phyloP scores from a whole-genome alignment of 2,329 filamentous ascomycete species.

The Dactylellina sp. region DNA sequence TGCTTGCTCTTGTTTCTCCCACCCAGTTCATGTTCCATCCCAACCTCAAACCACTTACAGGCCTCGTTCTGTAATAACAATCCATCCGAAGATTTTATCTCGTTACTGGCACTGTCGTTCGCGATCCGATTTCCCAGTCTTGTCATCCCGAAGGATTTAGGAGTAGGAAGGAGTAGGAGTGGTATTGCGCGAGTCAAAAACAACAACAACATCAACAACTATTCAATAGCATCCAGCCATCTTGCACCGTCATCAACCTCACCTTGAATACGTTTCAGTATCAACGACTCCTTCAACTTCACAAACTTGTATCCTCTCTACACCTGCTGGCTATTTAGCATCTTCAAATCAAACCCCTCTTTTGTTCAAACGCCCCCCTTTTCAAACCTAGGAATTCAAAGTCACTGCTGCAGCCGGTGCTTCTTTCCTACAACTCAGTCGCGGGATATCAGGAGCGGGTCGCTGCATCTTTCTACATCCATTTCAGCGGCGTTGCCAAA shows the following conservation, averaged over 20 bases:
- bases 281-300: neutral
- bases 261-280: neutral
- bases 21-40: slow-evolving; percentile 26
- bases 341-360: neutral
- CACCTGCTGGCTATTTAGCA: neutral
- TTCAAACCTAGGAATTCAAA: neutral
- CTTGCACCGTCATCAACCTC: neutral
- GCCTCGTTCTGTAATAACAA: slow-evolving; percentile 29
- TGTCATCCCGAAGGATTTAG: slow-evolving; percentile 7
- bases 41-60: slow-evolving; percentile 34
- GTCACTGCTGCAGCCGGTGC: slow-evolving; percentile 26
- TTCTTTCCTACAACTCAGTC: slow-evolving; percentile 35
- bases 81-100: neutral
- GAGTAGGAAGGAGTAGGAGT: slow-evolving; percentile 11
- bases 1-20: slow-evolving; percentile 19
- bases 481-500: slow-evolving; percentile 54
- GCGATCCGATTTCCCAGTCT: slow-evolving; percentile 8
- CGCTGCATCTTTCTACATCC: slow-evolving; percentile 29
- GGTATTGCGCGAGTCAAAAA: slow-evolving; percentile 2
- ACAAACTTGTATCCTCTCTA: neutral
- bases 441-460: slow-evolving; percentile 47
- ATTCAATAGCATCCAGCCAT: neutral
- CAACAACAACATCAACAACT: too few relatives aligned
- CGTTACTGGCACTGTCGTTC: neutral
- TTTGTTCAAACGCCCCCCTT: slow-evolving; percentile 3